Evolutionary conservation across 2,329 filamentous ascomycete species (phyloP).

Genomic region (Beauveria bassiana): DNA sequence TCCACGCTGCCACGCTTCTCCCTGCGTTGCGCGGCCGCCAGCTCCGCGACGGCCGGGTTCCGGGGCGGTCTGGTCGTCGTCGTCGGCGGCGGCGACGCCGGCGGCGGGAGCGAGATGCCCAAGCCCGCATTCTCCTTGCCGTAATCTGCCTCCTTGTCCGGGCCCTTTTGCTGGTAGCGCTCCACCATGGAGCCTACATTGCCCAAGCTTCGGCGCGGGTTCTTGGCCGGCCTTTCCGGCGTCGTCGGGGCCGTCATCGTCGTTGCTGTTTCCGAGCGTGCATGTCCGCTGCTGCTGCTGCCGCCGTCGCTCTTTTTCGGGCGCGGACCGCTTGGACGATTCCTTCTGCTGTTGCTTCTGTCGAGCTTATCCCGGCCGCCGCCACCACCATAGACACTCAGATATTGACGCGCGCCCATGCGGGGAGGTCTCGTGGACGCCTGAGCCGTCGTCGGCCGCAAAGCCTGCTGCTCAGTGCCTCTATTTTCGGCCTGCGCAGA

Average conservation of each 20-base stretch:
- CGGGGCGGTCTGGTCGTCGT: constrained; percentile 4
- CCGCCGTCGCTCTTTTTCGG: not conserved
- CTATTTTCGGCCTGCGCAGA: constrained; percentile 18
- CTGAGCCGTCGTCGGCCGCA: constrained; percentile 21
- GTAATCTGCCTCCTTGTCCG: not conserved
- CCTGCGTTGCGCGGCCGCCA: constrained; percentile 17
- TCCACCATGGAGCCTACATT: constrained; percentile 1
- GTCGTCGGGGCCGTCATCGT: not conserved
- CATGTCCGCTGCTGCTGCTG: not conserved
- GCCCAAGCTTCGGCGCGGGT: constrained; percentile 11
- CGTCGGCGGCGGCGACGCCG: not conserved
- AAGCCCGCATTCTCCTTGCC: constrained; percentile 10
- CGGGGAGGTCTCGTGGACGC: constrained; percentile 11
- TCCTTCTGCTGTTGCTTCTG: constrained; percentile 14
- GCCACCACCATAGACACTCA: constrained; percentile 25
- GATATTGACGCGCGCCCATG: constrained; percentile 38
- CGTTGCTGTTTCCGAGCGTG: not conserved
- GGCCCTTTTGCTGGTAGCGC: not conserved
- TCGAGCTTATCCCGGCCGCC: not conserved
- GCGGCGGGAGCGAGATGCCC: constrained; percentile 3
- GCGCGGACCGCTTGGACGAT: not conserved
- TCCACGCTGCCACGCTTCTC: constrained; percentile 26
- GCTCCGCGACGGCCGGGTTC: constrained; percentile 20
- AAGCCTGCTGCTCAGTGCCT: constrained; percentile 11
- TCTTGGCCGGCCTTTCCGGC: constrained; percentile 9